A percentile compares a stretch with the other conserved stretches of the same genome.
These are phyloP conservation scores for Pichia sp. DNA, from an alignment of 1,139 yeast genomes.

Conservation along the genomic window DNA sequence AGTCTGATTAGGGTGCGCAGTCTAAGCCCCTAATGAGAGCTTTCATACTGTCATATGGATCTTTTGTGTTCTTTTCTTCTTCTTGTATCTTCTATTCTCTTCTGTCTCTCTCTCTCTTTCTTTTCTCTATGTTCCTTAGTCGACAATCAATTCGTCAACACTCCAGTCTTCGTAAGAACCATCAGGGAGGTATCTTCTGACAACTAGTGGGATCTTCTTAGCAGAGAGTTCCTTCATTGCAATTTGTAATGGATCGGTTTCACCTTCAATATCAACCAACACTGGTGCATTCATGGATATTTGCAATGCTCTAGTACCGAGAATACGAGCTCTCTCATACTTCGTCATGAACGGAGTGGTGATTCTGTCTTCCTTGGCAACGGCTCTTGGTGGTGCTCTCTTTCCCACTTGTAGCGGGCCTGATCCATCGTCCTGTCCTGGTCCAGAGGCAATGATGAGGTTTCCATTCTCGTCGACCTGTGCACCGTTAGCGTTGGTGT, in stretches of 20 bases:
- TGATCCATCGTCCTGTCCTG: constrained; percentile 55
- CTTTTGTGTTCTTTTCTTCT: neutral
- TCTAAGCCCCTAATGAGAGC: too few relatives aligned
- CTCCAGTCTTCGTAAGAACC: constrained; percentile 99
- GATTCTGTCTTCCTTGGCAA: constrained; percentile 79
- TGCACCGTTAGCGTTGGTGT: constrained; percentile 56
- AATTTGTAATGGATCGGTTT: constrained; percentile 97
- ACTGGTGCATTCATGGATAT: constrained; percentile 98
- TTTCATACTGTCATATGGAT: too few relatives aligned
- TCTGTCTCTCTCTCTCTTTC: neutral
- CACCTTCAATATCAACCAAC: constrained; percentile 95
- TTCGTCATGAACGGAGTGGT: constrained; percentile 99
- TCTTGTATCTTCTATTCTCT: neutral
- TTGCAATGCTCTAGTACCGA: constrained; percentile 95
- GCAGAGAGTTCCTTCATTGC: constrained; percentile 97
- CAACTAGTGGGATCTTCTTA: constrained; percentile 89
- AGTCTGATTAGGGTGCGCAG: too few relatives aligned
- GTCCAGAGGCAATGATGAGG: constrained; percentile 36
- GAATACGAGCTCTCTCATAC: constrained; percentile 92
- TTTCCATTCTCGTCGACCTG: constrained; percentile 44
- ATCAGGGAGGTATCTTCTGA: constrained; percentile 94
- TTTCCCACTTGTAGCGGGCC: constrained; percentile 47
- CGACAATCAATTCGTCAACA: constrained; percentile 93
- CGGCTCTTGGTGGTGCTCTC: constrained; percentile 72
- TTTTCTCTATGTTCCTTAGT: constrained; percentile 33